Conservation (phyloP, 2,329 filamentous ascomycete species). For the Sclerotinia glacialis region DNA sequence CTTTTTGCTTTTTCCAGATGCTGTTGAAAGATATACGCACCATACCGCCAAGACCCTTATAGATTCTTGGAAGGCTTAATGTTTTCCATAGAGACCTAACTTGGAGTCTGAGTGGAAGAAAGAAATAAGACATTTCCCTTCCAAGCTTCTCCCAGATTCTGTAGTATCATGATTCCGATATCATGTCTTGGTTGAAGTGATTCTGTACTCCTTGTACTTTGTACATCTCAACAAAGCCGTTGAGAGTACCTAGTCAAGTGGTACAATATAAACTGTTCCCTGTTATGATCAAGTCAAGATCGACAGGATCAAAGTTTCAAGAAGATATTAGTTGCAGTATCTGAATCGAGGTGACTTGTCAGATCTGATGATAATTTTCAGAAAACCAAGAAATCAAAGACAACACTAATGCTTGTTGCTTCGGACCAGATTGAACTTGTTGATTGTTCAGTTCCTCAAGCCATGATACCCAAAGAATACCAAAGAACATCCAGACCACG, state of each 20-base stretch:
- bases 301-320: neutral
- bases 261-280: neutral
- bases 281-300: constrained; percentile 9
- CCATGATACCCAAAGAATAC: neutral
- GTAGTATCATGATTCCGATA: constrained; percentile 5
- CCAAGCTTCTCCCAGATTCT: constrained; percentile 15
- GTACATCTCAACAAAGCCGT: constrained; percentile 16
- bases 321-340: constrained; percentile 1
- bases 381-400: neutral
- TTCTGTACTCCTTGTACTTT: neutral
- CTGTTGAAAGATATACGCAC: neutral
- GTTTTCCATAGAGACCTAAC: neutral
- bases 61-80: neutral
- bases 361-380: neutral
- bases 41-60: neutral
- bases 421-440: neutral
- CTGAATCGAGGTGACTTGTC: neutral
- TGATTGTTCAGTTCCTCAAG: neutral
- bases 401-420: neutral
- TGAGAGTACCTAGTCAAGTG: constrained; percentile 3
- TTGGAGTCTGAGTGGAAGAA: neutral
- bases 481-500: constrained; percentile 15
- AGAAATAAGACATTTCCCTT: neutral
- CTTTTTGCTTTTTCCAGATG: neutral
- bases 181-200: constrained; percentile 10